Evolutionary conservation across 306 rosid genomes (phyloP).

Genomic region (Quercus berberidifolia): DNA sequence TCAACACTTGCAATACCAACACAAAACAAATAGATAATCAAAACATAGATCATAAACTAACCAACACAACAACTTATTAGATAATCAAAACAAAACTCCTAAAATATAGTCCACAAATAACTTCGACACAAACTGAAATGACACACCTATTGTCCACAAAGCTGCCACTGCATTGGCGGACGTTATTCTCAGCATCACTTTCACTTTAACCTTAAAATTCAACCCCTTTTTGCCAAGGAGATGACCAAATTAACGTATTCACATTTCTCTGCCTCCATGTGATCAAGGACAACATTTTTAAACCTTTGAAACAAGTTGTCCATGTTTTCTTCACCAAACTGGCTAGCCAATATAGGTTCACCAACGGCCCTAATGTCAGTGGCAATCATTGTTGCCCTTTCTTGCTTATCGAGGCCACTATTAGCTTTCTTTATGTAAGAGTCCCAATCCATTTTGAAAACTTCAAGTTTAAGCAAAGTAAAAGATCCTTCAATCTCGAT

Average conservation of each 20-base stretch:
- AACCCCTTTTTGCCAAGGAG: conserved; percentile 3
- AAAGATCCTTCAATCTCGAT: conserved; percentile 19
- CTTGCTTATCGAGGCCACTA: background rate
- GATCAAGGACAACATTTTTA: background rate
- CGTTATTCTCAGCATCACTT: too few species aligned
- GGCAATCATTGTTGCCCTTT: conserved; percentile 16
- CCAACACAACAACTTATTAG: too few species aligned
- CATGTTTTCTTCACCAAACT: conserved; percentile 30
- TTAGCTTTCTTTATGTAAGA: conserved; percentile 7
- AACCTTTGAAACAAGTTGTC: conserved; percentile 39
- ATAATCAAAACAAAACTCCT: too few species aligned
- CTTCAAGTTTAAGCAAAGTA: background rate
- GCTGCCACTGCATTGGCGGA: too few species aligned
- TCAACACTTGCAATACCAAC: too few species aligned
- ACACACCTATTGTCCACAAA: too few species aligned
- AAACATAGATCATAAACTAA: too few species aligned
- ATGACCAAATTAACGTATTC: conserved; percentile 12
- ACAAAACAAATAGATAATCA: too few species aligned
- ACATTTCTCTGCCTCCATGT: conserved; percentile 16
- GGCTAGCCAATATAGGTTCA: conserved; percentile 36
- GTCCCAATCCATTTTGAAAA: conserved; percentile 6
- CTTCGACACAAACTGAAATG: too few species aligned
- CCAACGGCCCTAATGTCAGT: conserved; percentile 23
- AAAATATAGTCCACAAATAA: too few species aligned
- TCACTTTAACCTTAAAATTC: too few species aligned